These are phyloP conservation scores for Chlorella sp. DNA, from an alignment of 139 green algal species.

Conservation along the genomic window DNA sequence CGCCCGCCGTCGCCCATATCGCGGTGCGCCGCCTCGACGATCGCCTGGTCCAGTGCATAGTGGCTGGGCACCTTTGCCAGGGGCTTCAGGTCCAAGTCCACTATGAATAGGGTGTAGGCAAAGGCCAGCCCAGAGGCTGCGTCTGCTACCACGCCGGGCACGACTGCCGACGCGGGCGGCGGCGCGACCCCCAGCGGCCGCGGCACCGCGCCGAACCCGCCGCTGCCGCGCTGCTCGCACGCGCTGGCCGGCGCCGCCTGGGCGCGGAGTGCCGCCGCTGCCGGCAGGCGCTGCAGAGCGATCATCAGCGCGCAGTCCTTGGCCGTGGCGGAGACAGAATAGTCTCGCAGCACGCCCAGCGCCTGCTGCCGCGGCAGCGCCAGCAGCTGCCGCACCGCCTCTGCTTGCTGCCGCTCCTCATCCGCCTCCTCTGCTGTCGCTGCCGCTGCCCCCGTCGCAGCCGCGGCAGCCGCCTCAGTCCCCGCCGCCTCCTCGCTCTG, in stretches of 20 bases:
- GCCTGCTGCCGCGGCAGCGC: constrained; percentile 26
- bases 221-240: not conserved
- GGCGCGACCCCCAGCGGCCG: too few relatives aligned
- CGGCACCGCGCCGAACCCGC: too few relatives aligned
- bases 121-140: not conserved
- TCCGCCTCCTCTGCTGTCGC: not conserved
- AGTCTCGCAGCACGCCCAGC: constrained; percentile 53
- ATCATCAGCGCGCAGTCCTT: constrained; percentile 91
- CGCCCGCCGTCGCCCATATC: not conserved
- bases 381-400: constrained; percentile 28
- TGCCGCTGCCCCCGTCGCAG: constrained; percentile 21
- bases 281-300: constrained; percentile 42
- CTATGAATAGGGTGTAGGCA: constrained; percentile 49
- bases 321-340: constrained; percentile 71
- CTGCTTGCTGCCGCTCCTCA: not conserved
- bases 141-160: not conserved
- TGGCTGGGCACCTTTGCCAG: constrained; percentile 69
- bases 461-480: not conserved
- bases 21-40: constrained; percentile 34
- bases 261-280: not conserved
- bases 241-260: not conserved
- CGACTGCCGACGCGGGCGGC: too few relatives aligned
- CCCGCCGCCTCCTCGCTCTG: not conserved
- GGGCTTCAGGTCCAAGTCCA: constrained; percentile 82
- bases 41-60: constrained; percentile 50